Conservation (phyloP, 768 basidiomycete genomes). For the Calocybe cyanea region DNA sequence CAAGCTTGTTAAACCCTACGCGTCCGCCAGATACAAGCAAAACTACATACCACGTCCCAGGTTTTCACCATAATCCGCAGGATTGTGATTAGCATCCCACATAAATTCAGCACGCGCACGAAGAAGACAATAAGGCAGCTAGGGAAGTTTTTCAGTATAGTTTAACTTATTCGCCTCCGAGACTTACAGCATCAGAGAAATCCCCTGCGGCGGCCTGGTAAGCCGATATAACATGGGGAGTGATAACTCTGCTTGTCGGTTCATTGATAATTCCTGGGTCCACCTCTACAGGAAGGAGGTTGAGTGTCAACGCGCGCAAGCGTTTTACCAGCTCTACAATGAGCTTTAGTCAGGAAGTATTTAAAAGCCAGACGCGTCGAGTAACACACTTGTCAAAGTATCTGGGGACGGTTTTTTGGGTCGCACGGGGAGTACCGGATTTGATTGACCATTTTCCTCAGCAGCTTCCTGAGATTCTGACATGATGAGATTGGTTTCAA, state of each 20-base stretch:
- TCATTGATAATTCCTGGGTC: constrained; percentile 60
- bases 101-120: constrained; percentile 78
- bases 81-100: constrained; percentile 75
- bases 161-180: neutral
- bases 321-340: constrained; percentile 73
- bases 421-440: constrained; percentile 40
- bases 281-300: constrained; percentile 80
- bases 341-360: neutral
- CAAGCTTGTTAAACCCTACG: constrained; percentile 2
- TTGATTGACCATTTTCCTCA: constrained; percentile 37
- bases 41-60: constrained; percentile 59
- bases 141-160: neutral
- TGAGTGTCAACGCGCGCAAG: constrained; percentile 69
- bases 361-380: neutral
- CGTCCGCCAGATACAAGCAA: neutral
- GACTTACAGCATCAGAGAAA: constrained; percentile 74
- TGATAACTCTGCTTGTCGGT: constrained; percentile 81
- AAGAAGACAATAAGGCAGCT: constrained; percentile 83
- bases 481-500: constrained; percentile 24
- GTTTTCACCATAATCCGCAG: constrained; percentile 87
- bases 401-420: constrained; percentile 60
- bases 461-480: constrained; percentile 22
- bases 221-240: constrained; percentile 71
- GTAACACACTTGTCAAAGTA: constrained; percentile 66
- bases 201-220: constrained; percentile 84